Conservation (phyloP, 2,329 filamentous ascomycete species). For the Grosmannia huntii region DNA sequence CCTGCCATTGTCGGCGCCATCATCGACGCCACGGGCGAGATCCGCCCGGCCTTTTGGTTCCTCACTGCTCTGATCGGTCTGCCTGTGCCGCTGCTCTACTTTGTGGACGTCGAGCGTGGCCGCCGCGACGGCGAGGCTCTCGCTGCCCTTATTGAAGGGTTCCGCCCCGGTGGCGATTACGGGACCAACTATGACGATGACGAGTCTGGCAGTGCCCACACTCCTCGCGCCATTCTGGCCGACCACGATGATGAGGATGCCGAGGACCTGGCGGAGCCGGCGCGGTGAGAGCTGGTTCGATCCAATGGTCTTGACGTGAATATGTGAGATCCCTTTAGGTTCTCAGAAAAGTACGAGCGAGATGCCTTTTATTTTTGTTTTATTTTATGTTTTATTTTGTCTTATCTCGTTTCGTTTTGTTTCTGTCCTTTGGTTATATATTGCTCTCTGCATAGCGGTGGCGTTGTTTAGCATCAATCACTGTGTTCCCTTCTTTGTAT, state of each 20-base stretch:
- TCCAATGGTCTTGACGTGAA: no score
- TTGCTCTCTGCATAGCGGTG: no score
- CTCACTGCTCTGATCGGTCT: slow-evolving; percentile 72
- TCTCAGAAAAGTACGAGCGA: no score
- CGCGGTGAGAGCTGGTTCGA: not conserved
- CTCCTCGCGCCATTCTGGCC: slow-evolving; percentile 4
- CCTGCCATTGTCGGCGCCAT: slow-evolving; percentile 89
- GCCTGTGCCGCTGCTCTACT: slow-evolving; percentile 71
- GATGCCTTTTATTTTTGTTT: no score
- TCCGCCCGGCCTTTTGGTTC: slow-evolving; percentile 85
- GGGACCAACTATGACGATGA: slow-evolving; percentile 21
- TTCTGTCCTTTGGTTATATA: no score
- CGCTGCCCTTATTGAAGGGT: slow-evolving; percentile 45
- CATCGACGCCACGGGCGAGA: slow-evolving; percentile 70
- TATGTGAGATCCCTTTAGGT: no score
- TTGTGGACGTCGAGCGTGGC: slow-evolving; percentile 73
- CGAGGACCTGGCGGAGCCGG: not conserved
- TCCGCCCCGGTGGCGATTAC: slow-evolving; percentile 21
- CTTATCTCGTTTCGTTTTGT: no score
- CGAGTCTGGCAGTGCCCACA: slow-evolving; percentile 13
- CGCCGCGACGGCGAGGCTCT: slow-evolving; percentile 55
- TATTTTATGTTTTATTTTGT: no score
- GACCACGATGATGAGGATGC: slow-evolving; percentile 1
- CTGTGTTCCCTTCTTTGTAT: no score
- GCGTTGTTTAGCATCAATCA: no score